Conservation (phyloP, 495 filamentous ascomycete genomes). For the Penicillium desertorum region DNA sequence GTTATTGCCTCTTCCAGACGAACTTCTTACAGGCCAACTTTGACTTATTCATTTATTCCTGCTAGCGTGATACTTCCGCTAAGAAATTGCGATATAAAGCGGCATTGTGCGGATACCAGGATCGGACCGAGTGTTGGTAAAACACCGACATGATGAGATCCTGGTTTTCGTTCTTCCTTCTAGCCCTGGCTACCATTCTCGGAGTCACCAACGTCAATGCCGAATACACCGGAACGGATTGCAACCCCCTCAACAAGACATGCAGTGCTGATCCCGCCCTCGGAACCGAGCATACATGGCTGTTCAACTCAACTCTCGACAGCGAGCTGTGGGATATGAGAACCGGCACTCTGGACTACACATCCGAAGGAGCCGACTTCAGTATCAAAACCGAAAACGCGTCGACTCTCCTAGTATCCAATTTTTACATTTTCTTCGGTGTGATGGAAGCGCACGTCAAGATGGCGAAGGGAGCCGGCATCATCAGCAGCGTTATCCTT, state of each 20-base stretch:
- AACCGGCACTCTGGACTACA: constrained; percentile 63
- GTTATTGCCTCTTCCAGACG: not conserved
- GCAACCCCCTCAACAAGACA: constrained; percentile 61
- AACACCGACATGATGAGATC: not conserved
- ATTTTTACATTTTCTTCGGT: constrained; percentile 78
- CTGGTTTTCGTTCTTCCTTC: not conserved
- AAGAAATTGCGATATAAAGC: not conserved
- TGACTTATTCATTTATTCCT: not conserved
- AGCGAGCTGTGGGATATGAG: constrained; percentile 57
- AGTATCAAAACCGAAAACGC: constrained; percentile 62
- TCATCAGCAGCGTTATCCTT: constrained; percentile 77
- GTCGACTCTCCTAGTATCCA: constrained; percentile 47
- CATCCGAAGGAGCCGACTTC: constrained; percentile 59
- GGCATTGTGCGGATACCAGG: not conserved
- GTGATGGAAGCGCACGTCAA: constrained; percentile 64
- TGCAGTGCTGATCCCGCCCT: constrained; percentile 77
- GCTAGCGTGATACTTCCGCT: not conserved
- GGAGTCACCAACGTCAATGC: not conserved
- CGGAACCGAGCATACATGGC: constrained; percentile 67
- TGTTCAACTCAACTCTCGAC: constrained; percentile 74
- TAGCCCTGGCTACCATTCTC: not conserved
- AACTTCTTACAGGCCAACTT: not conserved
- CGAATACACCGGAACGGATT: constrained; percentile 39
- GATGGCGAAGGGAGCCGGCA: constrained; percentile 63
- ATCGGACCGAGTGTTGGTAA: not conserved